Evolutionary conservation across 495 filamentous ascomycete species (phyloP).

Genomic region (Neurospora sp.): DNA sequence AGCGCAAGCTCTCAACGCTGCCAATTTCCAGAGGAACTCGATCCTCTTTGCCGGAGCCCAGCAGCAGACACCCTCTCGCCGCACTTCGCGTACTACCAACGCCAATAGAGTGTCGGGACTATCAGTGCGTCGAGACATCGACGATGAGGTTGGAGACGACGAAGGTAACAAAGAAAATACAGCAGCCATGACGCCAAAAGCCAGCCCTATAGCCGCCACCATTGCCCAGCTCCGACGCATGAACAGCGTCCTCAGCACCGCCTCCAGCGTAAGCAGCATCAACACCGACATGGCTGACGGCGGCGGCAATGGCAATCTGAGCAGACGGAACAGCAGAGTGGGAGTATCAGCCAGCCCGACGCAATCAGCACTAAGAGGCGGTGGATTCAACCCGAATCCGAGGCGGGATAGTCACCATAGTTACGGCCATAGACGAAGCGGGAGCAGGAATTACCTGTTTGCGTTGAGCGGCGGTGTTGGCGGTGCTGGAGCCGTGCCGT

Average conservation of each 20-base stretch:
- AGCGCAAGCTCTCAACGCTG: slow-evolving; percentile 6
- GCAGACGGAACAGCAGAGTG: not conserved
- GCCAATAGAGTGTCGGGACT: not conserved
- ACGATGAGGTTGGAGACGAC: not conserved
- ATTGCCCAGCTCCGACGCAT: slow-evolving; percentile 18
- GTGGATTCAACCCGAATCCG: not conserved
- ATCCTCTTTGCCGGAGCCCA: not conserved
- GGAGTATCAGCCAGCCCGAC: not conserved
- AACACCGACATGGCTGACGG: not conserved
- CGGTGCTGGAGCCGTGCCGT: not conserved
- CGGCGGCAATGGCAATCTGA: not conserved
- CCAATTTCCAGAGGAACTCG: slow-evolving; percentile 3
- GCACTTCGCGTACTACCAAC: not conserved
- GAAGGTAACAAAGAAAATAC: not conserved
- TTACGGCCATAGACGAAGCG: not conserved
- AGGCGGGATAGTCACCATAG: not conserved
- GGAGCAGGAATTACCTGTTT: slow-evolving; percentile 3
- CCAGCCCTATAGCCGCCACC: slow-evolving; percentile 1
- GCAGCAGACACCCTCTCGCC: not conserved
- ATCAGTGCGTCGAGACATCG: not conserved
- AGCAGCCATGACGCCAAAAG: not conserved
- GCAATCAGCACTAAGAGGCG: not conserved
- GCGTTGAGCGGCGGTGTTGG: not conserved
- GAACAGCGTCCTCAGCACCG: slow-evolving; percentile 14
- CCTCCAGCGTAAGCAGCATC: slow-evolving; percentile 8